Evolutionary conservation across 1,139 yeast genomes (phyloP), one percentile per base, ranked within the genome.

Genomic region (Saccharomyces pastorianus): DNA sequence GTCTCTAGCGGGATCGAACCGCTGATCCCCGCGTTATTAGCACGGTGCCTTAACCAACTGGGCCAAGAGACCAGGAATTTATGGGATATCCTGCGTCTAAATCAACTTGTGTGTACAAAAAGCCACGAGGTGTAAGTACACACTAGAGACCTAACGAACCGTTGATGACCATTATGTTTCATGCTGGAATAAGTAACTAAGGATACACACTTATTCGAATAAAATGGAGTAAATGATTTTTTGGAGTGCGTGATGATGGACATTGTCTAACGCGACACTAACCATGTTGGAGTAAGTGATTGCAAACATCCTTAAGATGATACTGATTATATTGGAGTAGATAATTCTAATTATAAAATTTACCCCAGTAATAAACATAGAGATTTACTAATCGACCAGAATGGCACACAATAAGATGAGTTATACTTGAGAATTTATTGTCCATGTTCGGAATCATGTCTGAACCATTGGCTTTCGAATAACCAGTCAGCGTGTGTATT

Each of bases 41-140:
- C 53, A 51, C 53, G 53, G 53, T 51, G 53, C 53, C 53, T 51
- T 51, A 51, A 51, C 53, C 53, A 51, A 51, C 53, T 51, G 53
- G 53, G 53, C 53, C 53, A 51, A 51, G 53, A 51, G 53, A 51
- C 53, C 53, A 50, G 1, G 14, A 31, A 31, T 2, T 31, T 31
- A 31, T 31, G 14, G 14, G 1, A 31, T 1, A 31, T 3, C 14
- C 0, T 31, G 14, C 1, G 4, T 31, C 14, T 11, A 31, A 31
- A 0, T 13, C 1, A 13, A 31, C 1, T 31, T 0, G 14, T 31
- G 14, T 31, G 6, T 13, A 31, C 11, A 31, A 29, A 31, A 4
- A 9, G 6, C 14, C 34, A 31, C 3, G 34, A 31, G 34, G 34
- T 31, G 4, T 1, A 31, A 31, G 4, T 31, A 31, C 34, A 13